Percentiles rank a stretch among this genome's conserved stretches.
Evolutionary conservation across 2,329 filamentous ascomycete species (phyloP).

Genomic region (Fusarium sp.): DNA sequence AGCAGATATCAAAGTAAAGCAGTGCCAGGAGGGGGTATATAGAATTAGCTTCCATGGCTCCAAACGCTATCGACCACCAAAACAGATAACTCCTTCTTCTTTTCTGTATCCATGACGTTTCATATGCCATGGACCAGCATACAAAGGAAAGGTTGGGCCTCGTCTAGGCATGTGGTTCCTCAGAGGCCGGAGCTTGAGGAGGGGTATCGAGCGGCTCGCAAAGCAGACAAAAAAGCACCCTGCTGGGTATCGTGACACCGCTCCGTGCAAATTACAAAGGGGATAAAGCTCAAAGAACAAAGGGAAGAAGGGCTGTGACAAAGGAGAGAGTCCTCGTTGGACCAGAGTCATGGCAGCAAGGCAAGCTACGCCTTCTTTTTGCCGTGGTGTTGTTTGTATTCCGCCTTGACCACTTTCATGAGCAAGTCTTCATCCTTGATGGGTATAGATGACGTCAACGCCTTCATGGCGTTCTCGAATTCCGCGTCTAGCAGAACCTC

Average conservation of each 20-base stretch:
- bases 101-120: slow-evolving; percentile 34
- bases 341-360: slow-evolving; percentile 42
- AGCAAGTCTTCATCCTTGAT: slow-evolving; percentile 94
- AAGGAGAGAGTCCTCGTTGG: slow-evolving; percentile 34
- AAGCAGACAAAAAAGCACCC: slow-evolving; percentile 36
- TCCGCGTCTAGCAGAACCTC: slow-evolving; percentile 92
- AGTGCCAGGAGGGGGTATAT: slow-evolving; percentile 46
- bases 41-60: slow-evolving; percentile 45
- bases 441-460: slow-evolving; percentile 91
- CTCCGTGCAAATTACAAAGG: slow-evolving; percentile 36
- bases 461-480: slow-evolving; percentile 98
- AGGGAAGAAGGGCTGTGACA: slow-evolving; percentile 9
- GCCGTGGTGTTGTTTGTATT: slow-evolving; percentile 78
- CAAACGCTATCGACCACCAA: slow-evolving; percentile 36
- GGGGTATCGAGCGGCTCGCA: slow-evolving; percentile 43
- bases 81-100: slow-evolving; percentile 37
- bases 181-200: slow-evolving; percentile 38
- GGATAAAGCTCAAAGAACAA: slow-evolving; percentile 27
- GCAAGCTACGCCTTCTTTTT: slow-evolving; percentile 57
- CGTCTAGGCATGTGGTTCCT: slow-evolving; percentile 42
- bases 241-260: slow-evolving; percentile 39
- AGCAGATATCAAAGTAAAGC: slow-evolving; percentile 31
- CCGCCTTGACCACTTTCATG: slow-evolving; percentile 88
- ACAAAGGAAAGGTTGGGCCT: slow-evolving; percentile 38
- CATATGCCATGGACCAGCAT: slow-evolving; percentile 22